Base-by-base conservation (phyloP, 208 protist species). In the Baffinella frigidus region DNA sequence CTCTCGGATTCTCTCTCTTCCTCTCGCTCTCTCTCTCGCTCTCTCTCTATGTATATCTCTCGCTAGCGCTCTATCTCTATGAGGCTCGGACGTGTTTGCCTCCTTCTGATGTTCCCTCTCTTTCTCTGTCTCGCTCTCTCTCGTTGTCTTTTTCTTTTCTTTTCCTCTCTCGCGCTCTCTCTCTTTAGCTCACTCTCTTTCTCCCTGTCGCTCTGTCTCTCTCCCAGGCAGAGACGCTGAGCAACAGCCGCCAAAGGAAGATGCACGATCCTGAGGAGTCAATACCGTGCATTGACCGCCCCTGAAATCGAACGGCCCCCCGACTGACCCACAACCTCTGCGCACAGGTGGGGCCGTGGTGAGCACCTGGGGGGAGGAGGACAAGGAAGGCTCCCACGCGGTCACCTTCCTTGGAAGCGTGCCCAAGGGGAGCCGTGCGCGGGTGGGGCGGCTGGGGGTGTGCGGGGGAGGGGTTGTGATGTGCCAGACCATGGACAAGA, bases 401-500 rank as follows among this genome's bases (percentile, higher is more conserved):
- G n/a, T n/a, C n/a, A n/a, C n/a, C n/a, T n/a, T n/a, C n/a, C n/a
- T n/a, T n/a, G n/a, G n/a, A n/a, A n/a, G n/a, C n/a, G n/a, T n/a
- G n/a, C n/a, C n/a, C n/a, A n/a, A n/a, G n/a, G n/a, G 71, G 17
- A 36, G 71, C n/a, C 20, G 24, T 39, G 43, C 27, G 80, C 80
- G 80, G n/a, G 80, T 89, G 48, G 48, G 44, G 44, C 30, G 51
- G 80, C 48, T 89, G 30, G 9, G 27, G 36, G 2, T 90, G 56
- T 35, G 56, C n/a, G 0, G 24, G n/a, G 30, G 93, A 77, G 24
- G 11, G 41, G 24, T 10, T 93, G 30, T 94, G 35, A 48, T 51
- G 36, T 56, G 84, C 39, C 89, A 95, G 84, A 74, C 61, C n/a
- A 73, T 91, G 48, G 94, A 95, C 74, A 94, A 94, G 62, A 68